Evolutionary conservation across 2,329 filamentous ascomycete genomes (phyloP), one percentile per base, ranked within the genome.

Genomic region (Cladophialophora immunda): DNA sequence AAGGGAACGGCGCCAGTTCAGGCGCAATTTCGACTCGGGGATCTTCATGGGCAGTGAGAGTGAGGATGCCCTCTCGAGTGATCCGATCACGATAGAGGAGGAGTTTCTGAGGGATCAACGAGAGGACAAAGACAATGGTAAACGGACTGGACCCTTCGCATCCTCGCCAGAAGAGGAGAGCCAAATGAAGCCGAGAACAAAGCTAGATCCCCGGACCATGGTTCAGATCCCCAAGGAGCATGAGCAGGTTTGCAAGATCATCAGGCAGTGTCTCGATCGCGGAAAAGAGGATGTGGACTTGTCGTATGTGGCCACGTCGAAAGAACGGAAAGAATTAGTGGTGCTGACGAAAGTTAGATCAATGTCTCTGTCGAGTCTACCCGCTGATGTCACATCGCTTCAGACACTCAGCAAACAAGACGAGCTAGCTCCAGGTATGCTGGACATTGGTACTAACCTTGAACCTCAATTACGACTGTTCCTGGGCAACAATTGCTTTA

Each of bases 41-140:
- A 79, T 83, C 11, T 83, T 81, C 77, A 81, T 83, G 80, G 79
- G 77, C 2, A 82, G 81, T 70, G 81, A 83, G 71, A 78, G 78
- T 8, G 74, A 72, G 2, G 75, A 73, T 2, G 75, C 76, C 6
- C 74, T 75, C 45, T 73, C 77, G 53, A 73, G 78, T 58, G 79
- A 80, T 75, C 71, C 75, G 17, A 73, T 75, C 17, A 79, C 77
- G 72, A 75, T 78, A 25, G 80, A 81, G 62, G 79, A 81, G 53
- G 72, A 79, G 54, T 64, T 77, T 56, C 70, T 77, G 50, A 52
- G 65, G 22, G 70, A 69, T 17, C 66, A 69, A 73, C 72, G 54
- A 72, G 69, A 45, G 30, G 38, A 27, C 9, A 47, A 19, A 17
- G 58, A 62, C 32, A 32, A 73, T 22, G 65, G 68, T 36, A 17